Percentiles rank a stretch among this genome's conserved stretches.
phyloP scores from a whole-genome alignment of 192 early-diverging fungal genomes.

The Backusella tuberculispora region DNA sequence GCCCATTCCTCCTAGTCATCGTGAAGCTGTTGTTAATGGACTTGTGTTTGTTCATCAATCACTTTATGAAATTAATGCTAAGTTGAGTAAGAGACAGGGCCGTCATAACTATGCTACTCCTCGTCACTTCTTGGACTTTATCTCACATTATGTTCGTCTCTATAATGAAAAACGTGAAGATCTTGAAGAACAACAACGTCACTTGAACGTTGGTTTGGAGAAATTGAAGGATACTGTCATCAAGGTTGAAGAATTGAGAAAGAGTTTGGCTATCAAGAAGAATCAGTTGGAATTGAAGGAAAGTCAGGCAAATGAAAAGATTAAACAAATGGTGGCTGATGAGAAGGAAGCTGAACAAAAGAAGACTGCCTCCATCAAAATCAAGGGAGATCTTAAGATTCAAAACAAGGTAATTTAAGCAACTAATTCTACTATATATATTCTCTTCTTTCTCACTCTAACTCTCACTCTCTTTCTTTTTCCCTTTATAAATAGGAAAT shows the following conservation, averaged over 20 bases:
- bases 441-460: background rate
- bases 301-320: conserved; percentile 91
- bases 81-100: conserved; percentile 81
- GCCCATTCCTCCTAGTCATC: conserved; percentile 69
- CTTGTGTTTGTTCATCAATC: conserved; percentile 95
- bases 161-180: conserved; percentile 93
- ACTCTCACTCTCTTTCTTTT: background rate
- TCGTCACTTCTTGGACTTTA: conserved; percentile 98
- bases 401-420: conserved; percentile 57
- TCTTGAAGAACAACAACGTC: conserved; percentile 98
- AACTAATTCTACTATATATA: too few relatives aligned
- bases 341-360: conserved; percentile 94
- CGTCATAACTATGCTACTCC: conserved; percentile 91
- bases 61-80: conserved; percentile 82
- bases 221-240: conserved; percentile 93
- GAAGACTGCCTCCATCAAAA: conserved; percentile 76
- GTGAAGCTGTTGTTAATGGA: conserved; percentile 87
- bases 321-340: conserved; percentile 93
- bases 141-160: conserved; percentile 88
- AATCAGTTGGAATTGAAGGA: conserved; percentile 87
- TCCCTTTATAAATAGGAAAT: conserved; percentile 54
- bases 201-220: conserved; percentile 96
- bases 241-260: conserved; percentile 94
- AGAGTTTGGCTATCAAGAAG: conserved; percentile 84
- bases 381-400: conserved; percentile 74